Evolutionary conservation across 352 stramenopile genomes (phyloP), one percentile per base, ranked within the genome.

Genomic region (Globisporangium nunn): DNA sequence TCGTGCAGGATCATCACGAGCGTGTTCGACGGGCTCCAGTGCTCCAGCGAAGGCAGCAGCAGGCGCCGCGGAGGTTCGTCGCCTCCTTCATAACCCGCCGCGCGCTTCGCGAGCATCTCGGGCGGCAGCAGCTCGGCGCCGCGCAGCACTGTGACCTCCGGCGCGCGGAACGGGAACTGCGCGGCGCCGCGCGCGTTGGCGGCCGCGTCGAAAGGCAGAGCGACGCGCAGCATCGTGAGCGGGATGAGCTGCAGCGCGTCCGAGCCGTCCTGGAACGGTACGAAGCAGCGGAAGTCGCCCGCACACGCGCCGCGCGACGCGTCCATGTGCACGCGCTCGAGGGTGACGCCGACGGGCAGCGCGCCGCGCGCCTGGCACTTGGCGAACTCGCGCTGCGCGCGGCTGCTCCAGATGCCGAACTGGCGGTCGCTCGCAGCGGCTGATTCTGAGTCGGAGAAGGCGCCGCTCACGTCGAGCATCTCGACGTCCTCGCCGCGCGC

Each of bases 11-110:
- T 49, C 80, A 88, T 88, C 39, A 70, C 58, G 41, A 92, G 66
- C 15, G 82, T 91, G 17, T 84, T 85, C 10, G 82, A 93, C 41
- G 82, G 82, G 35, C 70, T 93, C 82, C 82, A 93, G 37, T 79
- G 71, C 55, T 64, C 53, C n/a, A 91, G 64, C 54, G 77, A 61
- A 2, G 78, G 74, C 18, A 93, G 62, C 28, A 71, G 63, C 8
- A 90, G 59, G 6, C 6, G 43, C 17, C n/a, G 17, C 15, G 43
- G 43, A 15, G 43, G 5, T 17, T 43, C 11, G 10, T 12, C 51
- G 74, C 4, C 35, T 10, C n/a, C 30, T 6, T 40, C 37, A 41
- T 23, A 15, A 33, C 14, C n/a, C 2, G 30, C 0, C 3, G n/a
- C 43, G 18, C 43, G 39, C 58, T 31, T 55, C 33, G 39, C 28